Percentiles rank a stretch among this genome's conserved stretches.
phyloP scores from a whole-genome alignment of 352 stramenopile species.

The Thraustochytrium striatum region DNA sequence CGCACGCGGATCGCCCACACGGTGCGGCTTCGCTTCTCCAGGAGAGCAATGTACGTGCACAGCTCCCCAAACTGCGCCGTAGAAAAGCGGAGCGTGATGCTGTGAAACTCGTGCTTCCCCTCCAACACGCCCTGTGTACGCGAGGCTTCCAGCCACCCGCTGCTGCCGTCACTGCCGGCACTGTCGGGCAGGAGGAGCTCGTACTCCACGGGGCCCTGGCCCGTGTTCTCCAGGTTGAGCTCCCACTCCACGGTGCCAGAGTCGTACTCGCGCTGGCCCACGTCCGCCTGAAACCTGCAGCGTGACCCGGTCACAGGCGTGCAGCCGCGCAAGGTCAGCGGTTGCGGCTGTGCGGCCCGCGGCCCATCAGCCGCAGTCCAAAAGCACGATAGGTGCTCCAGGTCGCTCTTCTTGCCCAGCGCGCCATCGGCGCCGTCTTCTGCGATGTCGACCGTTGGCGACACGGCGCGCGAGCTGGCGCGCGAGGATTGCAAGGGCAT shows the following conservation, averaged over 20 bases:
- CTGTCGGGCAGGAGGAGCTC: conserved; percentile 18
- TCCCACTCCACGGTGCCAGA: not conserved
- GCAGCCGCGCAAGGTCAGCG: conserved; percentile 9
- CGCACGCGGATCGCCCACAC: conserved; percentile 23
- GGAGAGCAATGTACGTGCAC: conserved; percentile 10
- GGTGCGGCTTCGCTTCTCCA: not conserved
- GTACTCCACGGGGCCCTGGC: conserved; percentile 27
- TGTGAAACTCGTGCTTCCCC: conserved; percentile 20
- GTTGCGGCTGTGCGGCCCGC: not conserved
- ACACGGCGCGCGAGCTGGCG: no score
- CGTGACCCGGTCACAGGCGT: not conserved
- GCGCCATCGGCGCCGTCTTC: not conserved
- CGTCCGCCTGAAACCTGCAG: conserved; percentile 9
- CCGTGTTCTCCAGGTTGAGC: conserved; percentile 1
- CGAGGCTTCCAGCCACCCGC: conserved; percentile 5
- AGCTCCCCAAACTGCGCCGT: conserved; percentile 25
- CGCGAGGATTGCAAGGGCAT: no score
- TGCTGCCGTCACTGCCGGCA: not conserved
- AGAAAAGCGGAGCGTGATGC: conserved; percentile 11
- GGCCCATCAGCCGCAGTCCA: not conserved
- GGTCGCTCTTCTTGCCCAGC: not conserved
- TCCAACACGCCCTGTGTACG: not conserved
- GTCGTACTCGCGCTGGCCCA: not conserved
- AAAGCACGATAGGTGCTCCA: not conserved
- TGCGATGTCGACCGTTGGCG: not conserved